Evolutionary conservation across 176 grass and related monocot genomes (phyloP).

Genomic region (Phyllostachys edulis): DNA sequence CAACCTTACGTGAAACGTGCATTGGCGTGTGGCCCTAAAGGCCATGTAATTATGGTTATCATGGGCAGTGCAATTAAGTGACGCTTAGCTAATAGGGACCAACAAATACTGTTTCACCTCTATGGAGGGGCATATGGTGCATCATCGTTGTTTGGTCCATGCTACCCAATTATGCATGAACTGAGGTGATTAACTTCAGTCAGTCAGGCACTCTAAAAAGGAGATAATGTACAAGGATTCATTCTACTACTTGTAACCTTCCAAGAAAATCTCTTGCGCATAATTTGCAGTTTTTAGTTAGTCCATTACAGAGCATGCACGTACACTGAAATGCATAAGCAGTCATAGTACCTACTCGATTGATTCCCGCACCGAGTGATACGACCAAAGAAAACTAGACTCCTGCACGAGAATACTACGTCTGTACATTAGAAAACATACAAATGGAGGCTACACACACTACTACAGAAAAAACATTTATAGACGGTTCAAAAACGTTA

Average conservation of each 20-base stretch:
- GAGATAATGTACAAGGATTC: too few species aligned
- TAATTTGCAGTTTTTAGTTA: background rate
- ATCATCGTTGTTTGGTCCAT: too few species aligned
- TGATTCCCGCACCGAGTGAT: too few species aligned
- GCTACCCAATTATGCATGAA: too few species aligned
- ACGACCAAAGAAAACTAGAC: background rate
- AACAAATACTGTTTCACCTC: background rate
- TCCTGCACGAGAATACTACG: background rate
- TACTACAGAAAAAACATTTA: too few species aligned
- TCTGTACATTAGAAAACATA: background rate
- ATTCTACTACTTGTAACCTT: background rate
- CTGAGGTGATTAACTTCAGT: too few species aligned
- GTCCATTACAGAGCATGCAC: background rate
- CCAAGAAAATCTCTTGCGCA: background rate
- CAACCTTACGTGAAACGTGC: constrained; percentile 32
- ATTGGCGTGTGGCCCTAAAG: constrained; percentile 33
- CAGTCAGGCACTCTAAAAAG: too few species aligned
- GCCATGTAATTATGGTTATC: constrained; percentile 33
- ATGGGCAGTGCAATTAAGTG: background rate
- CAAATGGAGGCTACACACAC: background rate
- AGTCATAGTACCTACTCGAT: background rate
- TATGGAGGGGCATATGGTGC: too few species aligned
- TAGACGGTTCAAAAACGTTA: too few species aligned
- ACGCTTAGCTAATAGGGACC: background rate
- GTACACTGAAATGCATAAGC: background rate